Base-by-base conservation (phyloP, 345 rosid genomes). In the Bretschneidera sinensis region DNA sequence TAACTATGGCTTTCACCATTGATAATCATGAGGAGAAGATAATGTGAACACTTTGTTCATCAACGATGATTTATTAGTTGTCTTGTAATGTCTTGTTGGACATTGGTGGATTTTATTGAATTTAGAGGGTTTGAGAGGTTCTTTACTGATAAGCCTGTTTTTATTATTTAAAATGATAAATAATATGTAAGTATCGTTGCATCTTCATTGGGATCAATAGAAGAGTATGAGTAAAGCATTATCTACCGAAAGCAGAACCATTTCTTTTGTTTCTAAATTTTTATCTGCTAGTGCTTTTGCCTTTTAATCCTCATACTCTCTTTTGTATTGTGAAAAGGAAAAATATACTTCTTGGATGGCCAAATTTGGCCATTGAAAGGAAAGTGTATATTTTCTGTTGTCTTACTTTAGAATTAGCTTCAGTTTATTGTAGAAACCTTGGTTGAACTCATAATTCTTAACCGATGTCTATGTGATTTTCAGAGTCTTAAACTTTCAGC, bases 401-500 rank as follows among this genome's bases (percentile, higher is more conserved):
- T 28, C 14, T 59, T 28, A 28, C 33, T 28, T 28, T 2, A 8
- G 8, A 28, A 28, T 28, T 28, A 28, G 33, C 33, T 2, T 28
- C 3, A 28, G 8, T 2, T 28, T 13, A 39, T 14, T 7, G 6
- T 7, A 39, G 45, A 39, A 39, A 39, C 15, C 45, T 39, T 9
- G 11, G 15, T 7, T 39, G 45, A 39, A 11, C 45, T 39, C 10
- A 39, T 39, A 13, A 39, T 5, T 14, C 9, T 39, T 14, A 9
- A 39, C 45, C 16, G n/a, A 39, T 5, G 15, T 39, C 10, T 39
- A 7, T 9, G 21, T 75, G 61, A 47, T 53, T 71, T 65, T 58
- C 82, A 92, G 99, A 63, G 73, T 57, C 78, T 92, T 43, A 89
- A 92, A 79, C 83, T 89, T 50, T 89, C 97, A 9, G 99, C 97